These are phyloP conservation scores for Goffeauzyma gilvescens DNA, from an alignment of 768 basidiomycete genomes.

Conservation along the genomic window DNA sequence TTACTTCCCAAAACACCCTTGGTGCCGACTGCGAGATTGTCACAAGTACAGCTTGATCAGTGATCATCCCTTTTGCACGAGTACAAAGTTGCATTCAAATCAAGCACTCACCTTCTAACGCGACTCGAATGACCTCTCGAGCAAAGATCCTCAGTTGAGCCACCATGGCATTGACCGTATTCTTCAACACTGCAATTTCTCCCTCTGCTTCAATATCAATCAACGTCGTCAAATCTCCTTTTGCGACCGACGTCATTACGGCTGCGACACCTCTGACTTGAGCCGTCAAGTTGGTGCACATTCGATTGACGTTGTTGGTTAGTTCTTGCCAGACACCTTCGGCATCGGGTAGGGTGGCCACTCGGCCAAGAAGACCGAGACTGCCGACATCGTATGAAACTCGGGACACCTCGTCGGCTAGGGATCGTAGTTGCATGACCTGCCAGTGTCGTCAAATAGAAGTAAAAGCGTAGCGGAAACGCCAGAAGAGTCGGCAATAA, in stretches of 20 bases:
- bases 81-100: no score
- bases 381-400: constrained; percentile 40
- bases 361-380: constrained; percentile 63
- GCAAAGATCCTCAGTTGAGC: constrained; percentile 28
- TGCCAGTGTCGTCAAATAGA: background rate
- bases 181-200: constrained; percentile 47
- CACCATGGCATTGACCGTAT: constrained; percentile 38
- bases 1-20: constrained; percentile 30
- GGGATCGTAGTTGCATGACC: constrained; percentile 60
- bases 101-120: constrained; percentile 16
- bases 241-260: constrained; percentile 30
- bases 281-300: constrained; percentile 34
- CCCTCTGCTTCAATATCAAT: constrained; percentile 80
- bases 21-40: constrained; percentile 28
- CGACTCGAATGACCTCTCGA: constrained; percentile 32
- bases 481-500: background rate
- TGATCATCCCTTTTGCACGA: no score
- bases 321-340: constrained; percentile 75
- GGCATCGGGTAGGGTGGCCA: constrained; percentile 75
- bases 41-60: no score
- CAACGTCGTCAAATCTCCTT: constrained; percentile 38
- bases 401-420: constrained; percentile 78
- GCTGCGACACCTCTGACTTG: constrained; percentile 35
- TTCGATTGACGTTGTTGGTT: constrained; percentile 29
- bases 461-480: background rate